These are phyloP conservation scores for Castanea crenata DNA, from an alignment of 306 rosid genomes.

Conservation along the genomic window DNA sequence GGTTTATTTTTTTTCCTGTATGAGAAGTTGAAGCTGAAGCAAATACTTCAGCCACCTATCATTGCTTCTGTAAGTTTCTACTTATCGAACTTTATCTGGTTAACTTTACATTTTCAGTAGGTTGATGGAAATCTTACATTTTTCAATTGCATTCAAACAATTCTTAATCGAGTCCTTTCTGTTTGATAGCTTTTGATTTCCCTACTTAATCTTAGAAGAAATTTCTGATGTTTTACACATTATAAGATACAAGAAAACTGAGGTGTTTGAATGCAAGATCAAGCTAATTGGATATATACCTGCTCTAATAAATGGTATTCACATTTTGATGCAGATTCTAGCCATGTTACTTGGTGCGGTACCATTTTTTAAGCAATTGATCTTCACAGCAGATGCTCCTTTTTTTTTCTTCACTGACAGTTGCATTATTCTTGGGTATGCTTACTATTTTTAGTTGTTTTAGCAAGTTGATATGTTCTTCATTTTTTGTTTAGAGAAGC, in stretches of 20 bases:
- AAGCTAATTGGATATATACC: not conserved
- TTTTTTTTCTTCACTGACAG: constrained; percentile 94
- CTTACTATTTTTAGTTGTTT: constrained; percentile 1
- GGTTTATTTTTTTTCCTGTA: constrained; percentile 33
- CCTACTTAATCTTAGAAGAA: not conserved
- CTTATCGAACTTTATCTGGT: constrained; percentile 4
- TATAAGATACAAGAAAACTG: not conserved
- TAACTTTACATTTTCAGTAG: not conserved
- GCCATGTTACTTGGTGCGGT: constrained; percentile 83
- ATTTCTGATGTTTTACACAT: not conserved
- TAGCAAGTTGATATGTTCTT: constrained; percentile 6
- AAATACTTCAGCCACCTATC: constrained; percentile 92
- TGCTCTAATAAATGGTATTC: constrained; percentile 5
- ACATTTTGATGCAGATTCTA: constrained; percentile 56
- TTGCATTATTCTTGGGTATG: constrained; percentile 96
- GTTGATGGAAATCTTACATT: not conserved
- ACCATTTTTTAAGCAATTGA: constrained; percentile 68
- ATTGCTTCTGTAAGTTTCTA: constrained; percentile 85
- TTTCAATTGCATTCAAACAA: not conserved
- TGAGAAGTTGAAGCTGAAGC: constrained; percentile 88
- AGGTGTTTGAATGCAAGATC: not conserved
- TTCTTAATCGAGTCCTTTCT: not conserved
- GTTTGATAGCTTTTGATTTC: not conserved
- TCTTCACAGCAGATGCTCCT: constrained; percentile 83
- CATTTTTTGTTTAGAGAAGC: not conserved